Evolutionary conservation across 805 yeast species (phyloP), one percentile per base, ranked within the genome.

Genomic region (Barnettozyma siamensis): DNA sequence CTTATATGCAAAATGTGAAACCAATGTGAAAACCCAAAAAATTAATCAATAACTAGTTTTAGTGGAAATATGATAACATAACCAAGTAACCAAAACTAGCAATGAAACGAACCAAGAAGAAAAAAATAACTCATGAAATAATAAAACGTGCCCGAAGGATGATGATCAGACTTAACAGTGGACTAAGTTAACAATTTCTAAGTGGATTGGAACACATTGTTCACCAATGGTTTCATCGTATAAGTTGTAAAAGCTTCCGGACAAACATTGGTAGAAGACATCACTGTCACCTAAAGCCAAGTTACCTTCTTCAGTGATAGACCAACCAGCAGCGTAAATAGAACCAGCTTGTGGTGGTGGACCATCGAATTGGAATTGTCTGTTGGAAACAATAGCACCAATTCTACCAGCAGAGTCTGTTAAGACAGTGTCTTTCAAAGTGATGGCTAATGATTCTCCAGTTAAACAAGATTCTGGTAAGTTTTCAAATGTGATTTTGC

Each of bases 331-430:
- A 54, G 86, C 84, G 60, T 75, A 76, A 59, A 78, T 73, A 44
- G 84, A 72, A 64, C 84, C 85, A 27, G 83, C 86, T 71, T 83
- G 91, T 58, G 89, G 88, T 67, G 86, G 84, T 48, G 88, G 87
- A 59, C 89, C 89, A 62, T 83, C 91, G 57, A 83, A 83, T 69
- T 83, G 91, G 76, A 83, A 83, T 69, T 83, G 91, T 70, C 83
- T 73, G 79, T 82, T 83, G 40, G 88, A 80, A 53, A 83, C 91
- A 64, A 83, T 80, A 38, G 88, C 75, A 53, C 89, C 89, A 50
- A 83, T 65, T 73, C 91, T 78, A 35, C 83, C 83, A 46, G 66
- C 50, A 28, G 72, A 58, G 56, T 83, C 91, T 11, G 66, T 72
- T 55, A 83, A 68, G 37, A 76, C 55, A 50, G 78, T 64, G 29